A percentile compares a stretch with the other conserved stretches of the same genome.
phyloP scores from a whole-genome alignment of 2,329 filamentous ascomycete species.

The Xylariaceae sp. region DNA sequence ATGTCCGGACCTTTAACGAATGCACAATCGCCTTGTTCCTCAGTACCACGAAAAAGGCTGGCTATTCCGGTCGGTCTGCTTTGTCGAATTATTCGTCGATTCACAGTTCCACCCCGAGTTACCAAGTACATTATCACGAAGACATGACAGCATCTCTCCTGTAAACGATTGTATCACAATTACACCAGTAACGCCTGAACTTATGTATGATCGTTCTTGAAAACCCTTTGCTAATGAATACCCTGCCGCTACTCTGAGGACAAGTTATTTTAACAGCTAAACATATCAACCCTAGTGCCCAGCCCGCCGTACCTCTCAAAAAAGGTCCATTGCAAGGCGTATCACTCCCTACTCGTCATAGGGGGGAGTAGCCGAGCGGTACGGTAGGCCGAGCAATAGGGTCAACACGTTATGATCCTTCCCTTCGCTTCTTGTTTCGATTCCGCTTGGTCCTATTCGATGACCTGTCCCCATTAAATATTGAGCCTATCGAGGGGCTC shows the following conservation, averaged over 20 bases:
- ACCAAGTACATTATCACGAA: not conserved
- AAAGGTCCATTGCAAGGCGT: not conserved
- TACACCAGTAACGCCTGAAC: not conserved
- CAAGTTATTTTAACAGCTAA: not conserved
- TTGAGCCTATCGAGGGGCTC: not conserved
- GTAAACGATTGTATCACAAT: not conserved
- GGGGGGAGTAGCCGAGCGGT: not conserved
- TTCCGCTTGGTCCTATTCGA: conserved; percentile 15
- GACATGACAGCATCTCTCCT: not conserved
- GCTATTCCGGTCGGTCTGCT: too few species aligned
- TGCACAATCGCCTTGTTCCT: too few species aligned
- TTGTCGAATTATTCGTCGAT: too few species aligned
- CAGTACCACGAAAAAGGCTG: too few species aligned
- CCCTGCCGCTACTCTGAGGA: not conserved
- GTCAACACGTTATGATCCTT: conserved; percentile 16
- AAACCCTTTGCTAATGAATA: not conserved
- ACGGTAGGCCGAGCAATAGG: not conserved
- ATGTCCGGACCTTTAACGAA: too few species aligned
- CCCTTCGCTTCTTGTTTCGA: conserved; percentile 33
- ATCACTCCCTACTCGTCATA: not conserved
- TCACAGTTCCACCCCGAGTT: not conserved
- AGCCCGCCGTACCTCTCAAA: not conserved
- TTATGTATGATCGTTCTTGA: not conserved
- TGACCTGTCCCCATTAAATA: conserved; percentile 16
- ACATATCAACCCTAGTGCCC: not conserved